Conservation (phyloP, 345 rosid species). For the Iberis pinnata region DNA sequence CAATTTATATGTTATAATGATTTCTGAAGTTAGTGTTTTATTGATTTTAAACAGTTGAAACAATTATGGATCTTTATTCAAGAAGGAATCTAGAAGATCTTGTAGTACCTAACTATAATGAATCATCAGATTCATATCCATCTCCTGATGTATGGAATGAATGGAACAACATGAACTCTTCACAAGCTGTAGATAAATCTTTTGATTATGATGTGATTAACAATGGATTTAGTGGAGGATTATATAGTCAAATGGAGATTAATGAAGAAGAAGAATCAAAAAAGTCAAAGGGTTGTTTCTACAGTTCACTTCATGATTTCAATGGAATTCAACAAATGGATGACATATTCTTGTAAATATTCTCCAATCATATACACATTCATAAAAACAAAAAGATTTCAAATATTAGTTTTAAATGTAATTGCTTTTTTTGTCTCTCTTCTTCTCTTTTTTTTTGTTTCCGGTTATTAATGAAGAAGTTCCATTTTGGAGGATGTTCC, state of each 20-base stretch:
- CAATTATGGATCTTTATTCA: constrained; percentile 27
- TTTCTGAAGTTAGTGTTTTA: no score
- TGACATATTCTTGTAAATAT: constrained; percentile 59
- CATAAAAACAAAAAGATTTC: no score
- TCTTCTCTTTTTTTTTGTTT: no score
- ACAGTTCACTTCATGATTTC: constrained; percentile 34
- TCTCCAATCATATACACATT: background rate
- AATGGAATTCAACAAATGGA: constrained; percentile 50
- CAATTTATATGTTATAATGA: no score
- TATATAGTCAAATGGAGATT: constrained; percentile 23
- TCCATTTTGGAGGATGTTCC: constrained; percentile 38
- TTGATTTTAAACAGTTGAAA: constrained; percentile 10
- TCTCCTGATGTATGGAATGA: constrained; percentile 28
- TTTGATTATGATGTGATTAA: constrained; percentile 30
- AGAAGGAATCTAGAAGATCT: constrained; percentile 25
- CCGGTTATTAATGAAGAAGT: constrained; percentile 33
- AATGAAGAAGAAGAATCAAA: constrained; percentile 20
- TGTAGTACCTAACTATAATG: constrained; percentile 29
- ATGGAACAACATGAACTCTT: constrained; percentile 21
- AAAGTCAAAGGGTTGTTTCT: constrained; percentile 19
- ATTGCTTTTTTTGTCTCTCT: background rate
- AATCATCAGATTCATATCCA: constrained; percentile 27
- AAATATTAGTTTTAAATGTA: no score
- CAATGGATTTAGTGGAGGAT: constrained; percentile 32
- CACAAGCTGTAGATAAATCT: constrained; percentile 11